Evolutionary conservation across 2,329 filamentous ascomycete genomes (phyloP), one percentile per base, ranked within the genome.

Genomic region (Sporothrix pallida): DNA sequence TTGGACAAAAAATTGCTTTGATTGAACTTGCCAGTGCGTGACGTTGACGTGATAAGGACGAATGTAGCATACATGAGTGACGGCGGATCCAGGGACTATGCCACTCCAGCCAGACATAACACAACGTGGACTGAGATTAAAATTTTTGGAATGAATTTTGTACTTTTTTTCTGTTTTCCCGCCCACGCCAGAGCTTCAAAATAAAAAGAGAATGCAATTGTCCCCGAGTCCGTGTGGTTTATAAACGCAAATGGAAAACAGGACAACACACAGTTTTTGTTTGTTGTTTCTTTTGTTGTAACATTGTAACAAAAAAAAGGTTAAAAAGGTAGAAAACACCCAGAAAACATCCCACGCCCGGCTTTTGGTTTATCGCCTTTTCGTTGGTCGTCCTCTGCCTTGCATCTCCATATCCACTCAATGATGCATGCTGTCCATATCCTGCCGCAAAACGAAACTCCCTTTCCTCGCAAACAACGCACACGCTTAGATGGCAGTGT

Each of bases 401-500:
- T 26, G 31, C 31, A 37, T 37, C 31, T 37, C 31, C 31, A 37
- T 37, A 37, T 37, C 31, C 31, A 37, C 31, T 37, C 31, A 37
- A 37, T 37, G 31, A 37, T 37, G 31, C 31, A 37, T 37, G 31
- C 31, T 37, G 31, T 37, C 31, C 31, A 37, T 5, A 37, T 37
- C 31, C 31, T 37, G 31, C 31, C 31, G 31, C 31, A 37, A 37
- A 37, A 37, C 31, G 31, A 37, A 37, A 37, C 31, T 37, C 31
- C 31, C 31, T 37, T 37, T 37, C 31, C 31, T 9, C 70, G 7
- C 15, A 17, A 44, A 10, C 44, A 44, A 10, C 44, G 12, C 46
- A 8, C 15, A 7, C 20, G 46, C 23, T 75, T 96, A 99, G 86
- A 99, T 98, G 83, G 93, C 95, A 81, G 96, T 99, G 90, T 98